These are phyloP conservation scores for Cyclostephanos tholiformis DNA, from an alignment of 108 stramenopile genomes.

Conservation along the genomic window DNA sequence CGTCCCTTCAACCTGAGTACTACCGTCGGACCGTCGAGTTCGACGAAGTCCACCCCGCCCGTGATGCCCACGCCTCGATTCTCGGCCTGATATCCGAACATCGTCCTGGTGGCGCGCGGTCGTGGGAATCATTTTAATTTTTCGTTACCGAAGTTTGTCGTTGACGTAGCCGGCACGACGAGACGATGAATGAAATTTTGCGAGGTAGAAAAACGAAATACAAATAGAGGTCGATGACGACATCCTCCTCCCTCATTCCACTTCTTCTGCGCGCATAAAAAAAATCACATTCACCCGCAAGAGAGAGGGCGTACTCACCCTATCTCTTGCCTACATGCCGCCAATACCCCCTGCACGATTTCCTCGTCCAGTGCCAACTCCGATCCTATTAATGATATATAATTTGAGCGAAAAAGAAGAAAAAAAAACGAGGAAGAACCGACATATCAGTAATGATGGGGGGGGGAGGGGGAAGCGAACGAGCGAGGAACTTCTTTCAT, in stretches of 20 bases:
- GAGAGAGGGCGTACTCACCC: conserved; percentile 16
- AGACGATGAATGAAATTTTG: too few relatives aligned
- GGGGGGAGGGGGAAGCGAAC: not conserved
- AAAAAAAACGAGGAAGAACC: not conserved
- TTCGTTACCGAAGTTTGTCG: not conserved
- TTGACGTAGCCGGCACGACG: too few relatives aligned
- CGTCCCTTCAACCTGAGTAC: conserved; percentile 69
- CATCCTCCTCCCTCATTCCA: too few relatives aligned
- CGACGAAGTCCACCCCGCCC: conserved; percentile 93
- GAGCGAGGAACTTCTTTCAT: not conserved
- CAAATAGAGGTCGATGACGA: too few relatives aligned
- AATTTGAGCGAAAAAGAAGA: not conserved
- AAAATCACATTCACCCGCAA: not conserved
- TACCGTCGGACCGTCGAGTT: conserved; percentile 85
- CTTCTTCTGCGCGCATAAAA: too few relatives aligned
- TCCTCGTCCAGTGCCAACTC: conserved; percentile 70
- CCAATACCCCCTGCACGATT: conserved; percentile 69
- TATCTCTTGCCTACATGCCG: conserved; percentile 79
- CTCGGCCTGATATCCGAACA: conserved; percentile 93
- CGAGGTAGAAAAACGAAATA: too few relatives aligned
- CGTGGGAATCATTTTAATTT: not conserved
- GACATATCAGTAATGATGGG: not conserved
- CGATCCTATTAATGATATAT: conserved; percentile 52
- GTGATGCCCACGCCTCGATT: conserved; percentile 94
- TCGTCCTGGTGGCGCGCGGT: conserved; percentile 48